phyloP scores from a whole-genome alignment of 306 rosid species.

The Mimosa bimucronata region DNA sequence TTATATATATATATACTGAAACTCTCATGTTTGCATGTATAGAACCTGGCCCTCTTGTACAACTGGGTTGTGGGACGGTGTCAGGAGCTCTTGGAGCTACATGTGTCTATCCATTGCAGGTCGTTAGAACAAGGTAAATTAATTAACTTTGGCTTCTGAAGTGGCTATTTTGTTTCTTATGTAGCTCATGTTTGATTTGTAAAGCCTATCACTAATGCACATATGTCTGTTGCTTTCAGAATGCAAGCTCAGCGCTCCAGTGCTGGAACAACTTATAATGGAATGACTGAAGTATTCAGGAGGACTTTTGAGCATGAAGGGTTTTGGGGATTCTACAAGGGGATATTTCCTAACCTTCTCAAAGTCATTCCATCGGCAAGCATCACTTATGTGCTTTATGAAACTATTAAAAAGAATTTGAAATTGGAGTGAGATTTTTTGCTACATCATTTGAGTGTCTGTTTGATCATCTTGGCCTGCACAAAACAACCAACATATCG shows the following conservation, averaged over 20 bases:
- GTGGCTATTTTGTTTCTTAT: neutral
- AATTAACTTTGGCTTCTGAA: neutral
- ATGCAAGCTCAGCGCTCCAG: slow-evolving; percentile 68
- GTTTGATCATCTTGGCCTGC: neutral
- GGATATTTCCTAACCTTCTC: slow-evolving; percentile 87
- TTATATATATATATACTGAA: neutral
- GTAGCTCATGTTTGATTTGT: neutral
- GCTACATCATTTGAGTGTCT: slow-evolving; percentile 22
- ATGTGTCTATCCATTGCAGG: slow-evolving; percentile 82
- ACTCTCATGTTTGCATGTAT: slow-evolving; percentile 29
- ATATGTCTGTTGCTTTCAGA: slow-evolving; percentile 42
- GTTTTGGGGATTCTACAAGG: slow-evolving; percentile 73
- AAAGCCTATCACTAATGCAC: neutral
- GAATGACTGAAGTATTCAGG: slow-evolving; percentile 74
- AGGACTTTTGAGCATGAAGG: slow-evolving; percentile 66
- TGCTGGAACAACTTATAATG: slow-evolving; percentile 42
- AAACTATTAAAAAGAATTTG: slow-evolving; percentile 71
- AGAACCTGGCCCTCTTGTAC: slow-evolving; percentile 78
- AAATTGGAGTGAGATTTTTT: slow-evolving; percentile 60
- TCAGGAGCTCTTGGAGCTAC: slow-evolving; percentile 82
- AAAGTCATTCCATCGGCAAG: slow-evolving; percentile 96
- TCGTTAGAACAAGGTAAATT: slow-evolving; percentile 70
- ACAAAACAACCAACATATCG: slow-evolving; percentile 18
- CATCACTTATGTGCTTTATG: slow-evolving; percentile 88
- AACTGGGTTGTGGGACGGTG: slow-evolving; percentile 75